These are phyloP conservation scores for Phragmites australis DNA, from an alignment of 176 grass and related monocot species.

Conservation along the genomic window DNA sequence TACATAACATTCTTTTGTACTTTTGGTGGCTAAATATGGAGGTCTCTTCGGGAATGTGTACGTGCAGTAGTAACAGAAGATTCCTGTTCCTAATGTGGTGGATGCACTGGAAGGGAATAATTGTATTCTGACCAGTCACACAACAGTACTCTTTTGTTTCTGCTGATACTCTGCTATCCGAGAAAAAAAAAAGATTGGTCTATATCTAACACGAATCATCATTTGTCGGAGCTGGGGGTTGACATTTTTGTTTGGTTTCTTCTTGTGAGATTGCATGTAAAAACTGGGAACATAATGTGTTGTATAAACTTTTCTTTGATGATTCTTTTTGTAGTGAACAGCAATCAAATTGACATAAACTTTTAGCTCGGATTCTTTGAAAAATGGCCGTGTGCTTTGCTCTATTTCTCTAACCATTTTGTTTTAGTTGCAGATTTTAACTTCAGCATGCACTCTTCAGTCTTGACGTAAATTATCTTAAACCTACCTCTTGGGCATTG, in stretches of 20 bases:
- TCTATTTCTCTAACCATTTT: neutral
- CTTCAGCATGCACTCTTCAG: neutral
- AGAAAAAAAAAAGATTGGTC: neutral
- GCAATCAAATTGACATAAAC: neutral
- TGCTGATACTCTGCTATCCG: slow-evolving; percentile 23
- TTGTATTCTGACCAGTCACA: slow-evolving; percentile 1
- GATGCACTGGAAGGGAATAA: neutral
- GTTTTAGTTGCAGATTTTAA: neutral
- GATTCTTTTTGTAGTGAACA: slow-evolving; percentile 2
- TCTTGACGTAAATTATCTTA: neutral
- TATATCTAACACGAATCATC: slow-evolving; percentile 14
- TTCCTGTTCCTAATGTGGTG: slow-evolving; percentile 13
- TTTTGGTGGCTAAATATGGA: slow-evolving; percentile 28
- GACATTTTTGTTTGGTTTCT: slow-evolving; percentile 13
- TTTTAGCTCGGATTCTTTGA: neutral
- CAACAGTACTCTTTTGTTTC: neutral
- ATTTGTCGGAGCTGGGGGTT: slow-evolving; percentile 16
- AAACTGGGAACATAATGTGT: slow-evolving; percentile 5
- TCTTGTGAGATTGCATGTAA: slow-evolving; percentile 24
- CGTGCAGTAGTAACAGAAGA: slow-evolving; percentile 2
- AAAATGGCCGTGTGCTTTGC: neutral
- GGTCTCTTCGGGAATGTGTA: slow-evolving; percentile 21
- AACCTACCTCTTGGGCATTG: no score
- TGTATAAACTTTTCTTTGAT: slow-evolving; percentile 42
- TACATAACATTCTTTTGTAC: slow-evolving; percentile 50